phyloP scores from a whole-genome alignment of 225 moss, liverwort and hornwort genomes.

The Antitrichia curtipendula region DNA sequence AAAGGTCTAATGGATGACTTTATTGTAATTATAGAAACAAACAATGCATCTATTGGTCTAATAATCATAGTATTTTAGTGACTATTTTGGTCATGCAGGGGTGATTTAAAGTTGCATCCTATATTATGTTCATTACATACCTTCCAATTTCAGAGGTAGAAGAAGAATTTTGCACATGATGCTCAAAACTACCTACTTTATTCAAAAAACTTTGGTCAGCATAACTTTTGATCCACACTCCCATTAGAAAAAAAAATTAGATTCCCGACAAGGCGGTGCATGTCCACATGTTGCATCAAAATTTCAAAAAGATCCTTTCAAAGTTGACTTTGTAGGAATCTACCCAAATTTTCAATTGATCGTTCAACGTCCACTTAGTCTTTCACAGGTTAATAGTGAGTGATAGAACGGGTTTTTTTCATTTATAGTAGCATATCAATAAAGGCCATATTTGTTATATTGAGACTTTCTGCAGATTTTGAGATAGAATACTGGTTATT shows the following conservation, averaged over 20 bases:
- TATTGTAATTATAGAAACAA: rapidly evolving
- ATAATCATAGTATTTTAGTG: not conserved
- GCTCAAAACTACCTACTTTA: rapidly evolving
- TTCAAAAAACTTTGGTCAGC: rapidly evolving
- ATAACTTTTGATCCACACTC: rapidly evolving
- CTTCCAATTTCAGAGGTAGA: not conserved
- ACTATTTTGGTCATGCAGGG: rapidly evolving
- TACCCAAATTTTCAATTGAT: not conserved
- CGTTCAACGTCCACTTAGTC: not conserved
- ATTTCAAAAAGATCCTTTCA: not conserved
- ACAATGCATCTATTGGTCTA: not conserved
- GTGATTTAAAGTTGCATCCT: not conserved
- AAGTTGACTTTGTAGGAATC: not conserved
- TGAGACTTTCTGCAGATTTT: too few relatives aligned
- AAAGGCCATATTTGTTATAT: too few relatives aligned
- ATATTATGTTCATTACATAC: not conserved
- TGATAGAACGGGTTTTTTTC: not conserved
- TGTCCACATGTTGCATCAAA: not conserved
- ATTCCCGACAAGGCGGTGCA: rapidly evolving
- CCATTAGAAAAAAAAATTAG: too few relatives aligned
- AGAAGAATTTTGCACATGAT: not conserved
- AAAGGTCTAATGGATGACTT: not conserved
- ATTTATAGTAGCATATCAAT: too few relatives aligned
- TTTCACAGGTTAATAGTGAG: rapidly evolving
- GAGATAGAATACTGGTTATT: too few relatives aligned